These are phyloP conservation scores for Penicillium salamii DNA, from an alignment of 495 filamentous ascomycete species.

Conservation along the genomic window DNA sequence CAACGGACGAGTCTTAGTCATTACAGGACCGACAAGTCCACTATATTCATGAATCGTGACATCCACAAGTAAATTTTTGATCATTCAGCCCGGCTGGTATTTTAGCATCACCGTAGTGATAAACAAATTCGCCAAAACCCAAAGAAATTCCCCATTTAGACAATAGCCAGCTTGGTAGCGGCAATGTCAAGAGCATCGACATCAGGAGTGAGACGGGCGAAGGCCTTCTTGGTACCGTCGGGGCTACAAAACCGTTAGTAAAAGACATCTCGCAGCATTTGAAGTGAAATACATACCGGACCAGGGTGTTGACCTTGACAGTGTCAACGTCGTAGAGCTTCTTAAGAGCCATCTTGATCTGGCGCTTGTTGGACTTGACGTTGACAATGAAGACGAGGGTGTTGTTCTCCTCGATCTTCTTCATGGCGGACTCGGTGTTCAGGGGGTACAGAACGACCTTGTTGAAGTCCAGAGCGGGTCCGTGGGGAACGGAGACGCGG, in stretches of 20 bases:
- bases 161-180: conserved; percentile 96
- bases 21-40: conserved; percentile 12
- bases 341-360: conserved; percentile 98
- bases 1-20: background rate
- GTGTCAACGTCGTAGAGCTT: conserved; percentile 98
- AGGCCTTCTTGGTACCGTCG: conserved; percentile 98
- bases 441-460: conserved; percentile 82
- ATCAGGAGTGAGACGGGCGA: conserved; percentile 88
- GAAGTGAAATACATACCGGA: conserved; percentile 61
- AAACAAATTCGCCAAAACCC: conserved; percentile 45
- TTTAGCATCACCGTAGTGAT: conserved; percentile 44
- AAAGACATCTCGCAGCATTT: conserved; percentile 1
- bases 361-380: conserved; percentile 98
- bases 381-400: conserved; percentile 98
- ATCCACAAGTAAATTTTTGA: conserved; percentile 32
- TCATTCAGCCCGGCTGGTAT: conserved; percentile 48
- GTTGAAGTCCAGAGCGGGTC: conserved; percentile 87
- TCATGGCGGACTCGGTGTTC: conserved; percentile 99
- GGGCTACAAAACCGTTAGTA: conserved; percentile 54
- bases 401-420: conserved; percentile 99
- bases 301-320: conserved; percentile 98
- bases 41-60: conserved; percentile 14
- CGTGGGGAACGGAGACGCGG: conserved; percentile 87
- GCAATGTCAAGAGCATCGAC: conserved; percentile 99
- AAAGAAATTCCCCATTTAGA: conserved; percentile 58